Evolutionary conservation across 2,329 filamentous ascomycete species (phyloP).

Genomic region (Aspergillus phoenicis): DNA sequence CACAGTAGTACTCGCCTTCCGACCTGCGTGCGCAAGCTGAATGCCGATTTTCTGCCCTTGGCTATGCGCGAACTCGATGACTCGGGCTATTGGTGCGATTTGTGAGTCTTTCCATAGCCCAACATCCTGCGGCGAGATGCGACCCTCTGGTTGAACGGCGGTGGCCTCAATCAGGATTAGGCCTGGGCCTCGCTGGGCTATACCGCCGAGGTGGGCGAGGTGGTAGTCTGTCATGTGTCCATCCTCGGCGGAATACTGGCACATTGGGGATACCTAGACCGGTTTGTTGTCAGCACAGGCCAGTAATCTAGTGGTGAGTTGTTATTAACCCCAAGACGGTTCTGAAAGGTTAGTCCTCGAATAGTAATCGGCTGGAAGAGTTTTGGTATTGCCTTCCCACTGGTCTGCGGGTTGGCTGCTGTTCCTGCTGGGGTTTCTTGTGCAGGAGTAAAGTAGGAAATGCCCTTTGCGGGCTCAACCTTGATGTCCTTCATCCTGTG

Average conservation of each 20-base stretch:
- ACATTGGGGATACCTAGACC: conserved; percentile 59
- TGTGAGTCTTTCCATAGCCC: conserved; percentile 84
- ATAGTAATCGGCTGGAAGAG: conserved; percentile 62
- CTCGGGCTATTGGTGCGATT: conserved; percentile 66
- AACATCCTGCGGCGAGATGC: conserved; percentile 67
- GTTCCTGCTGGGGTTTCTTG: conserved; percentile 42
- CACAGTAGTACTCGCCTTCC: conserved; percentile 61
- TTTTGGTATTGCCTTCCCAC: conserved; percentile 52
- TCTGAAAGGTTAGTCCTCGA: conserved; percentile 63
- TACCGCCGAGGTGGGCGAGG: conserved; percentile 77
- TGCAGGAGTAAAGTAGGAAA: conserved; percentile 47
- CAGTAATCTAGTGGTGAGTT: background rate
- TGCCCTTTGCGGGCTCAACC: conserved; percentile 34
- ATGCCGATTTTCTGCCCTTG: conserved; percentile 77
- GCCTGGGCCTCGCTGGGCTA: conserved; percentile 72
- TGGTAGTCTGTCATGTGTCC: conserved; percentile 81
- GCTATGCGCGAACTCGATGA: conserved; percentile 77
- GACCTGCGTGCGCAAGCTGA: conserved; percentile 79
- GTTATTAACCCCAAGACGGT: conserved; percentile 22
- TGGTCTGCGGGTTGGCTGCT: conserved; percentile 44
- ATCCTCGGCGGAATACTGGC: conserved; percentile 68
- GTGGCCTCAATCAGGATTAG: conserved; percentile 81
- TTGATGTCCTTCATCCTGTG: too few species aligned
- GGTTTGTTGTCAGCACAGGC: too few species aligned
- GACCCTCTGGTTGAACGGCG: conserved; percentile 71